Percentiles rank a stretch among this genome's conserved stretches.
Evolutionary conservation across 331 rosid genomes (phyloP).

Genomic region (Stylosanthes scabra): DNA sequence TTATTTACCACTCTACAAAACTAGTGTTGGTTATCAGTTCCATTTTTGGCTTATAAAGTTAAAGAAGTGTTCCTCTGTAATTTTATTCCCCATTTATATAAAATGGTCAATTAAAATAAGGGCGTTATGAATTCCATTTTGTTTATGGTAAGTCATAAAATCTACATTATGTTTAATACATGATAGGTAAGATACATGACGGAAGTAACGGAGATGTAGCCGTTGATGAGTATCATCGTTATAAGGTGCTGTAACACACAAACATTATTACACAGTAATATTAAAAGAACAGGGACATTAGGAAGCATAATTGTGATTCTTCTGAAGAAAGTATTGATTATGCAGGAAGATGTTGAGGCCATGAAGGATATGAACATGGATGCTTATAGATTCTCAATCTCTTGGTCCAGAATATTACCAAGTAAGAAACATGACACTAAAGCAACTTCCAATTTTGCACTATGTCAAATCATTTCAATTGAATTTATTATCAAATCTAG

Average conservation of each 20-base stretch:
- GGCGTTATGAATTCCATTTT: too few species aligned
- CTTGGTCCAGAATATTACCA: slow-evolving; percentile 67
- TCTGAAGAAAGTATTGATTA: background rate
- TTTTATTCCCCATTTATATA: too few species aligned
- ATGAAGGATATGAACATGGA: slow-evolving; percentile 57
- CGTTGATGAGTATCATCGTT: slow-evolving; percentile 56
- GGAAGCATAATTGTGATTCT: slow-evolving; percentile 37
- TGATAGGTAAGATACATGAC: slow-evolving; percentile 55
- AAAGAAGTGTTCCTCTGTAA: too few species aligned
- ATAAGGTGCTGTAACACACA: background rate
- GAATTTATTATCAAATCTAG: too few species aligned
- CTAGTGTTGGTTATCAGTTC: too few species aligned
- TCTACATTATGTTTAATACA: background rate
- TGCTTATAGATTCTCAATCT: slow-evolving; percentile 62
- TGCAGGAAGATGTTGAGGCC: slow-evolving; percentile 55
- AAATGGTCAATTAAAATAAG: too few species aligned
- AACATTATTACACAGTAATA: too few species aligned
- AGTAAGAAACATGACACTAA: slow-evolving; percentile 36
- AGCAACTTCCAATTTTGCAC: background rate
- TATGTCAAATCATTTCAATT: background rate
- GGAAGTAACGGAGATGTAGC: slow-evolving; percentile 55
- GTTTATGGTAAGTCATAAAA: too few species aligned
- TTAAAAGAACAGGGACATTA: too few species aligned
- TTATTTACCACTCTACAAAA: too few species aligned
- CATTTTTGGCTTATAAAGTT: too few species aligned